These are phyloP conservation scores for Didymosphaeria variabile DNA, from an alignment of 2,329 filamentous ascomycete genomes.

Conservation along the genomic window DNA sequence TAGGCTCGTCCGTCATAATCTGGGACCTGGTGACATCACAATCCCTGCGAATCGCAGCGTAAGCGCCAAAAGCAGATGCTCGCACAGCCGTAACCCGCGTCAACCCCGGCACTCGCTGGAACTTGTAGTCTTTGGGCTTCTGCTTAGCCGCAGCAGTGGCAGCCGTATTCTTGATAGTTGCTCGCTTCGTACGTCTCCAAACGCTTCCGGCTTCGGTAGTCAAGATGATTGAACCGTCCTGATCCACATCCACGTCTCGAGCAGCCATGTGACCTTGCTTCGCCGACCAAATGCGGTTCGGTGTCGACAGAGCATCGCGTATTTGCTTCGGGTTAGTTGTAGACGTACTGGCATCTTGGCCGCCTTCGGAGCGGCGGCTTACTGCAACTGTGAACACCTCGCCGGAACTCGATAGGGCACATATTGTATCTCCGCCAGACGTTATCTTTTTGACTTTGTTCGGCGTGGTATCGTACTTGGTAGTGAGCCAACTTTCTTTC, in stretches of 20 bases:
- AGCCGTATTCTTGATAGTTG: conserved; percentile 76
- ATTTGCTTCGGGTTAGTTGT: conserved; percentile 95
- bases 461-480: conserved; percentile 69
- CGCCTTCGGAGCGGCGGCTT: conserved; percentile 71
- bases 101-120: conserved; percentile 86
- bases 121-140: conserved; percentile 91
- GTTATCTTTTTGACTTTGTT: conserved; percentile 80
- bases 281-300: conserved; percentile 87
- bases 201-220: conserved; percentile 92
- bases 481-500: conserved; percentile 70
- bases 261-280: conserved; percentile 86
- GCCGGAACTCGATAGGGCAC: conserved; percentile 82
- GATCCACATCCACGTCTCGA: conserved; percentile 85
- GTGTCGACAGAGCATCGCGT: conserved; percentile 78
- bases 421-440: conserved; percentile 90
- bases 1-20: conserved; percentile 72
- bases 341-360: conserved; percentile 68
- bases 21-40: conserved; percentile 80
- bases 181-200: conserved; percentile 85
- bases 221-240: conserved; percentile 93
- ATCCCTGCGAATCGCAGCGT: conserved; percentile 85
- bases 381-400: conserved; percentile 89
- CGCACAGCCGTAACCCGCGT: conserved; percentile 85
- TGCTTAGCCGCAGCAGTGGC: conserved; percentile 61
- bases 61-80: conserved; percentile 89